These are phyloP conservation scores for Talaromyces borbonicus DNA, from an alignment of 495 filamentous ascomycete genomes.

Conservation along the genomic window DNA sequence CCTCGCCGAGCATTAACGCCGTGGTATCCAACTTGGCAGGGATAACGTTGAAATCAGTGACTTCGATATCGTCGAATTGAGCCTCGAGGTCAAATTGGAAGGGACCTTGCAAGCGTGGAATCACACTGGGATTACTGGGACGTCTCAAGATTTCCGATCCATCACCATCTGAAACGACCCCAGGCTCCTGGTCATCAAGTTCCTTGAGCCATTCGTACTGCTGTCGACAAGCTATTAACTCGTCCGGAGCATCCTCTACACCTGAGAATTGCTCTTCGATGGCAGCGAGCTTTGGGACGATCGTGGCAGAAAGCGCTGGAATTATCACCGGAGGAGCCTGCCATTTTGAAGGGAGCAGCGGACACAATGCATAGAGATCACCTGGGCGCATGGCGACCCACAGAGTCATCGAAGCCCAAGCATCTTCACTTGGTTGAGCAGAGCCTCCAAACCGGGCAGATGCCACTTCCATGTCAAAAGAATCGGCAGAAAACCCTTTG, in stretches of 20 bases:
- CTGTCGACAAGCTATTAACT: conserved; percentile 38
- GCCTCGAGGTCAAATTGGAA: conserved; percentile 62
- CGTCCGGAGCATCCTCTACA: conserved; percentile 40
- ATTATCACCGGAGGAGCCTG: conserved; percentile 63
- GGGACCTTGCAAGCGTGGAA: conserved; percentile 78
- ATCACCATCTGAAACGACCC: conserved; percentile 34
- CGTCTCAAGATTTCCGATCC: conserved; percentile 54
- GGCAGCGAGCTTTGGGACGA: conserved; percentile 54
- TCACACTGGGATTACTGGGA: conserved; percentile 56
- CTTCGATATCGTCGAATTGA: conserved; percentile 57
- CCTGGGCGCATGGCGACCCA: conserved; percentile 86
- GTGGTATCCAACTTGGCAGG: conserved; percentile 42
- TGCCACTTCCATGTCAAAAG: conserved; percentile 77
- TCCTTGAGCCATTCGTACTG: conserved; percentile 78
- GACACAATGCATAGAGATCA: conserved; percentile 85
- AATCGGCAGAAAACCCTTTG: conserved; percentile 76
- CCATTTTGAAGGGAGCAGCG: conserved; percentile 74
- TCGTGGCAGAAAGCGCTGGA: conserved; percentile 64
- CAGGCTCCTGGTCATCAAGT: conserved; percentile 54
- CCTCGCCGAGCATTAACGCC: conserved; percentile 43
- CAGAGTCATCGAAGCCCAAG: conserved; percentile 84
- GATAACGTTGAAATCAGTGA: conserved; percentile 51
- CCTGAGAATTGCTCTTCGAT: conserved; percentile 46
- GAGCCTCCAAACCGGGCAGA: conserved; percentile 72
- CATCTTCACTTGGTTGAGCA: conserved; percentile 53